phyloP scores from a whole-genome alignment of 176 grass and related monocot species.

The Hordeum vulgare region MorexV3_pseudomolecules_assembly NC_058519.1:164838245-164838744 shows the following conservation, averaged over 20 bases:
- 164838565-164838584: background rate
- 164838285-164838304: constrained; percentile 19
- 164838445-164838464: background rate
- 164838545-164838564: background rate
- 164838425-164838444: background rate
- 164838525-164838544: background rate
- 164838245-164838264: background rate
- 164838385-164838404: constrained; percentile 2
- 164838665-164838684: background rate
- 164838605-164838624: too few relatives aligned
- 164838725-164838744: constrained; percentile 90
- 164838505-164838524: background rate
- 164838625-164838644: background rate
- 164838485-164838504: background rate
- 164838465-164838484: background rate
- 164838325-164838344: constrained; percentile 28
- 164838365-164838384: constrained; percentile 22
- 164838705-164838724: constrained; percentile 96
- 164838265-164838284: background rate
- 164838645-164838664: background rate
- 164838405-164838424: background rate
- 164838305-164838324: background rate
- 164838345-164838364: background rate
- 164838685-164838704: constrained; percentile 59
- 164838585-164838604: background rate